Base-by-base conservation (phyloP, 257 asterid genomes). In the Solanum chilense region DNA sequence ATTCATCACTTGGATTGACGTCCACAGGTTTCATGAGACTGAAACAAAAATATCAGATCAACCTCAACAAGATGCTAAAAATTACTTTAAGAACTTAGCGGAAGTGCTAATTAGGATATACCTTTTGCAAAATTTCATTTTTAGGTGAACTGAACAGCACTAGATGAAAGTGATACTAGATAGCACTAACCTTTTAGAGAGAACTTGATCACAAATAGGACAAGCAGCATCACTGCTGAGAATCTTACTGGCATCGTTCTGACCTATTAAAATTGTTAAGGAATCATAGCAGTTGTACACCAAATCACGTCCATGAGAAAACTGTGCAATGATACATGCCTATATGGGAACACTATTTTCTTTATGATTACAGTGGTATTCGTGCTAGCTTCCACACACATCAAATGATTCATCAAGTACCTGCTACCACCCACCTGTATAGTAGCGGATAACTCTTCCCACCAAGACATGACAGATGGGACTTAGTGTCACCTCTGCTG, bases 171-270 rank as follows among this genome's bases (percentile, higher is more conserved):
- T 47, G 12, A 29, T 29, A 29, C 23, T 0, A 27, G n/a, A 77
- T 33, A 56, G 12, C 44, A 83, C 90, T 45, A 90, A 95, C 99
- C 99, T 96, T 92, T 93, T 95, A 45, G 99, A 96, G 82, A 96
- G 98, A 89, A 96, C 98, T 93, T 95, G 99, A 93, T 96, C 98
- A 89, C 98, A 96, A 60, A 96, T 92, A 73, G 98, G 99, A 90
- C 99, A 96, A 88, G 98, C 94, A 82, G 96, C 98, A 89, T 96
- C 98, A 90, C 84, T 94, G 83, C 94, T 91, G 89, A 96, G 96
- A 88, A 96, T 94, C 91, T 95, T 96, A 87, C 91, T 88, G 81
- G 99, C 98, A 91, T 96, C 99, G 85, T 93, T 98, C n/a, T 92
- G 89, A 91, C 99, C 99, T 96, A 88, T 89, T 56, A 31, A 85